Evolutionary conservation across 1,284 basidiomycete genomes (phyloP).

Genomic region (Agaricales sp.): DNA sequence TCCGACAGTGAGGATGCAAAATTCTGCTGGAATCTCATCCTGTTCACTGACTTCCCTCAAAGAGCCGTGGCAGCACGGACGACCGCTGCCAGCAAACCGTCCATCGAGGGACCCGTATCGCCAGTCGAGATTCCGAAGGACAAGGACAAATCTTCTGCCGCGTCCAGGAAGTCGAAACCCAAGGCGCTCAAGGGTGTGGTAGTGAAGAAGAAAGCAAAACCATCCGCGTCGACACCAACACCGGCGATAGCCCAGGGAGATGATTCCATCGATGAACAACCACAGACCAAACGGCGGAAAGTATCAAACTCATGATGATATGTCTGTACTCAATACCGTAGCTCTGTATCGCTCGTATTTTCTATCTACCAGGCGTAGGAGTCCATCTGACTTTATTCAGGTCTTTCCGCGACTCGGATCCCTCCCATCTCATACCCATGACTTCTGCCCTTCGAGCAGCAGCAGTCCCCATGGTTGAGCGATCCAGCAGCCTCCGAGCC

Average conservation of each 20-base stretch:
- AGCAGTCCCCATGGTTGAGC: slow-evolving; percentile 52
- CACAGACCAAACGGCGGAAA: slow-evolving; percentile 45
- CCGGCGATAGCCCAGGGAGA: slow-evolving; percentile 14
- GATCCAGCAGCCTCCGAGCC: slow-evolving; percentile 61
- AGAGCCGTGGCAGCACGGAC: slow-evolving; percentile 71
- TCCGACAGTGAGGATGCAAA: slow-evolving; percentile 53
- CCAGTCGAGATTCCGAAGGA: slow-evolving; percentile 12
- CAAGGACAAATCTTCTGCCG: slow-evolving; percentile 17
- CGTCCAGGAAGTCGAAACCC: slow-evolving; percentile 44
- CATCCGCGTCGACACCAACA: slow-evolving; percentile 11
- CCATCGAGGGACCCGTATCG: slow-evolving; percentile 19
- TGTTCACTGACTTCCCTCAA: slow-evolving; percentile 11
- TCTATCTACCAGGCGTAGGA: slow-evolving; percentile 44
- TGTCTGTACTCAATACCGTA: slow-evolving; percentile 5
- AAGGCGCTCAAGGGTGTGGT: slow-evolving; percentile 64
- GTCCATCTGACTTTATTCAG: slow-evolving; percentile 67
- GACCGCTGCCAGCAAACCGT: slow-evolving; percentile 36
- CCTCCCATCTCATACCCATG: slow-evolving; percentile 52
- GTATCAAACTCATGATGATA: slow-evolving; percentile 23
- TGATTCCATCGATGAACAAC: slow-evolving; percentile 17
- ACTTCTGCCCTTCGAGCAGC: slow-evolving; percentile 56
- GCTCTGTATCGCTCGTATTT: slow-evolving; percentile 3
- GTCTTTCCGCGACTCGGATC: slow-evolving; percentile 51
- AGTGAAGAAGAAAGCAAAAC: slow-evolving; percentile 62
- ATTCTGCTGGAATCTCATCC: slow-evolving; percentile 1